Base-by-base conservation (phyloP, 2,329 filamentous ascomycete genomes). In the Rhynchosporium agropyri region DNA sequence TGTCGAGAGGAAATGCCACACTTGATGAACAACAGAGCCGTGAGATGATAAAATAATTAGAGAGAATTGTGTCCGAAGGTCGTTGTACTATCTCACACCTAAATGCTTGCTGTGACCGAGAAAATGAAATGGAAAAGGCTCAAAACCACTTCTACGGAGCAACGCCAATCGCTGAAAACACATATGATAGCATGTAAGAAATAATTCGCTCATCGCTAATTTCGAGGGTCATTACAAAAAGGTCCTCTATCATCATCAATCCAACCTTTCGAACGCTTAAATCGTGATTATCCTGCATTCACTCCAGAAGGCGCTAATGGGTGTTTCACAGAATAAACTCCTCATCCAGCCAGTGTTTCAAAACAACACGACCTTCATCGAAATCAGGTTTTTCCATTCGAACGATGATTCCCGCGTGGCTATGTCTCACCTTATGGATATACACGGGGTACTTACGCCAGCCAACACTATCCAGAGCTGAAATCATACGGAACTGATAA, bases 341-440 rank as follows among this genome's bases (percentile, higher is more conserved):
- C 53, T 88, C 82, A 58, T 88, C 82, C 2, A 92, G 78, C 89
- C 91, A 98, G 77, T 98, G 94, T 71, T 81, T 83, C 61, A 95
- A 79, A 40, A 97, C 91, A 12, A 90, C 74, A 72, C 83, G 85
- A 0, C 94, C 94, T 76, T 98, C 93, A 2, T 83, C 80, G 70
- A 92, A 96, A 0, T 76, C 78, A 58, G 82, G 79, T 73, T 85
- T 87, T 45, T 89, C 84, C 63, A 81, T 84, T 43, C 94, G 84
- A 42, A 96, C 87, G 67, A 98, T 91, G 54, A 98, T 96, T 3
- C 93, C 93, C 0, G 93, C 94, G 76, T 98, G 94, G 64, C 85
- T 91, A 74, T 97, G 91, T n/a, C 81, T 78, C 60, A 86, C 83
- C 5, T 92, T 89, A 67, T 89, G 89, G 45, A 95, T 93, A 77